Conservation (phyloP, 2,329 filamentous ascomycete species). For the Fusarium tricinctum region DNA sequence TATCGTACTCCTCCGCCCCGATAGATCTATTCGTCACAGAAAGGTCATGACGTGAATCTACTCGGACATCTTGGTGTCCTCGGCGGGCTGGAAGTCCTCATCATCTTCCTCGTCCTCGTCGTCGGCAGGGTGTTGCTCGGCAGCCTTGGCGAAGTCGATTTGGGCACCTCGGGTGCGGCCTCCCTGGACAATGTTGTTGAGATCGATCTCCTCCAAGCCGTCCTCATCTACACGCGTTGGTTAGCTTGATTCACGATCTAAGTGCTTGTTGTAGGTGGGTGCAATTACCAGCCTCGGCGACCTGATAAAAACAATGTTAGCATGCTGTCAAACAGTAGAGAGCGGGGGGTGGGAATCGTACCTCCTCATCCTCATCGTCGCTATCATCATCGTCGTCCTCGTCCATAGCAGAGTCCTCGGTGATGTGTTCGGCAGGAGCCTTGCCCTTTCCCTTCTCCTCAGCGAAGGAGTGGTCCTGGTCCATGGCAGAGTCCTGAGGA, state of each 20-base stretch:
- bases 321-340: slow-evolving; percentile 8
- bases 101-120: slow-evolving; percentile 87
- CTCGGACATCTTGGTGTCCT: slow-evolving; percentile 74
- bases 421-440: slow-evolving; percentile 65
- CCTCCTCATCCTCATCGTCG: slow-evolving; percentile 55
- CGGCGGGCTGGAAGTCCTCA: slow-evolving; percentile 73
- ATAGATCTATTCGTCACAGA: slow-evolving; percentile 10
- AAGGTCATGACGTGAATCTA: slow-evolving; percentile 40
- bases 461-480: slow-evolving; percentile 57
- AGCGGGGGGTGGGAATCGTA: slow-evolving; percentile 27
- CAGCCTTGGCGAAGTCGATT: slow-evolving; percentile 95
- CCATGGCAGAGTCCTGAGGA: slow-evolving; percentile 60
- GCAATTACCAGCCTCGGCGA: slow-evolving; percentile 51
- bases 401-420: slow-evolving; percentile 76
- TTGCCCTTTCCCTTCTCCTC: slow-evolving; percentile 92
- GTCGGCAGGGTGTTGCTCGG: slow-evolving; percentile 79
- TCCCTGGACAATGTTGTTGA: slow-evolving; percentile 84
- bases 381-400: slow-evolving; percentile 75
- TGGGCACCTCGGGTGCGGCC: slow-evolving; percentile 90
- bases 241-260: slow-evolving; percentile 46
- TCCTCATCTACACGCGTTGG: slow-evolving; percentile 74
- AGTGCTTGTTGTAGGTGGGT: slow-evolving; percentile 13
- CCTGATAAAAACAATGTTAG: slow-evolving; percentile 49
- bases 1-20: slow-evolving; percentile 32
- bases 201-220: slow-evolving; percentile 91